Evolutionary conservation across 78 protist species (phyloP), one percentile per base, ranked within the genome.

Genomic region (Polysphondylium violaceum): DNA sequence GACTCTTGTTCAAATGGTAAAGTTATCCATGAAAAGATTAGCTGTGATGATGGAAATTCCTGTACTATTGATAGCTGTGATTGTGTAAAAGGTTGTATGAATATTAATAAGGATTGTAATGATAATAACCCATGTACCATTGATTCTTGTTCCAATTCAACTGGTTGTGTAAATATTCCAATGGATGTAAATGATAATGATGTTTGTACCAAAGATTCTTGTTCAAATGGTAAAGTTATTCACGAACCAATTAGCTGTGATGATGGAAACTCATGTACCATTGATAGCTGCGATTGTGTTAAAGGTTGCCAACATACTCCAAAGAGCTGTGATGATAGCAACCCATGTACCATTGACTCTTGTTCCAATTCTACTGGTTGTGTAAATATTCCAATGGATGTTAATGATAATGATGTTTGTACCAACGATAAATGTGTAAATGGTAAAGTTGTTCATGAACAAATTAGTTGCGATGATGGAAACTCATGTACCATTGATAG

Each of bases 61-160:
- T 79, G 88, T 55, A 79, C 88, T 5, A 25, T 55, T 8, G 88
- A 79, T 23, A 69, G 17, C 23, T 79, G 88, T 55, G 74, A 65
- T 36, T 25, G 65, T 47, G 5, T 12, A 41, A 53, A 23, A 9
- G 77, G 91, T 56, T 86, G 79, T 36, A 0, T 1, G 6, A 17
- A 72, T 69, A 16, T 21, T 12, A 5, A 59, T 27, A 60, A 36
- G 36, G 16, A 17, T 6, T 69, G 78, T 56, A 25, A 86, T 51
- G 93, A 86, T 23, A 63, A 75, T 16, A 67, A 83, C 63, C 31
- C 61, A n/a, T 83, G 90, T 64, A 79, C 88, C 31, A 4, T 23
- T 31, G 90, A 83, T 60, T 0, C 16, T 0, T 83, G 90, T 44
- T 14, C 68, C 2, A 51, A 36, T 38, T 11, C 68, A 47, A 71